A percentile compares a stretch with the other conserved stretches of the same genome.
Conservation (phyloP, 2,329 filamentous ascomycete species). For the Botryotinia narcissicola region DNA sequence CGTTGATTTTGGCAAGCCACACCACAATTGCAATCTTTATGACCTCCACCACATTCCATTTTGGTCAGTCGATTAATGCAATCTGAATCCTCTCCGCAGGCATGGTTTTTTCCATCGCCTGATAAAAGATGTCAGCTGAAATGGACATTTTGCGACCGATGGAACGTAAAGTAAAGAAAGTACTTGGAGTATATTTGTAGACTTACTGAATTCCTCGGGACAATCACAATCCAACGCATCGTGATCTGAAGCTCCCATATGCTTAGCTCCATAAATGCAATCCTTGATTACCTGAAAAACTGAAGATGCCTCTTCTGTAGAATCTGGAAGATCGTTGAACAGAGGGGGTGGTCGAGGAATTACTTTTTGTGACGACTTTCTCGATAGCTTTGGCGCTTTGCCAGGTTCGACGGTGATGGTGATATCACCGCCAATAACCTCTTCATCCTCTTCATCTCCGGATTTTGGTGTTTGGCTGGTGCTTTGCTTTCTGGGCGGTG, state of each 20-base stretch:
- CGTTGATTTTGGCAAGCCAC: conserved; percentile 88
- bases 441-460: conserved; percentile 42
- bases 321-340: conserved; percentile 73
- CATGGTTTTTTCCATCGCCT: conserved; percentile 69
- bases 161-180: not conserved
- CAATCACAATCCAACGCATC: conserved; percentile 94
- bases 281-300: conserved; percentile 79
- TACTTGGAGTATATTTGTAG: conserved; percentile 6
- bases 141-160: not conserved
- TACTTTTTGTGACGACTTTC: conserved; percentile 71
- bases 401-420: conserved; percentile 62
- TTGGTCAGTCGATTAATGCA: conserved; percentile 98
- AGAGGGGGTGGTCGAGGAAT: conserved; percentile 61
- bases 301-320: conserved; percentile 69
- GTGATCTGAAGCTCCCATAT: conserved; percentile 86
- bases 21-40: conserved; percentile 76
- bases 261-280: conserved; percentile 89
- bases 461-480: conserved; percentile 36
- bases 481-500: conserved; percentile 31
- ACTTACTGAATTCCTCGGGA: conserved; percentile 89
- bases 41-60: conserved; percentile 80
- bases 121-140: conserved; percentile 38
- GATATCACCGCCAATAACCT: conserved; percentile 58
- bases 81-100: conserved; percentile 93
- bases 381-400: conserved; percentile 68